Evolutionary conservation across 805 yeast species (phyloP).

Genomic region (Metschnikowia borealis): DNA sequence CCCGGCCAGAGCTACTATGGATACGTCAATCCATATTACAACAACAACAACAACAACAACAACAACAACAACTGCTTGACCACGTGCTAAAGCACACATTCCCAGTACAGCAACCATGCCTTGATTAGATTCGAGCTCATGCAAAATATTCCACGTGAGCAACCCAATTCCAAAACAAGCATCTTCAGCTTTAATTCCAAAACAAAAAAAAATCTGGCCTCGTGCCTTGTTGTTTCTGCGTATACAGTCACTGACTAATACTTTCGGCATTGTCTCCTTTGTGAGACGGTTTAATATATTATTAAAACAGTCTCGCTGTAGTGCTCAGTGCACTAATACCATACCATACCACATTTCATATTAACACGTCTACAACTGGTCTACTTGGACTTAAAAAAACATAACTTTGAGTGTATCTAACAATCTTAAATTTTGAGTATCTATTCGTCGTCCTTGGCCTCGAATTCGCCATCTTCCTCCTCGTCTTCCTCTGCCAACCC

Average conservation of each 20-base stretch:
- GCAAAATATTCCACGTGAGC: background rate
- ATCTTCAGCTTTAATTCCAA: background rate
- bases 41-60: conserved; percentile 22
- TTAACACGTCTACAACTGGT: too few species aligned
- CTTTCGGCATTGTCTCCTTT: background rate
- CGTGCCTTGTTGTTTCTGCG: background rate
- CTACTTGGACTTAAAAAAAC: background rate
- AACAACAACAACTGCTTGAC: conserved; percentile 23
- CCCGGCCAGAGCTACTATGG: conserved; percentile 18
- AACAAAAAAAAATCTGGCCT: background rate
- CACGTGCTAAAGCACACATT: conserved; percentile 2
- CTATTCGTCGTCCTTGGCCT: conserved; percentile 32
- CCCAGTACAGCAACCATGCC: background rate
- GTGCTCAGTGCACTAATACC: too few species aligned
- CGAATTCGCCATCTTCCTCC: conserved; percentile 51
- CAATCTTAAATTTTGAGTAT: too few species aligned
- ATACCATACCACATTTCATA: too few species aligned
- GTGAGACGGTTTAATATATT: background rate
- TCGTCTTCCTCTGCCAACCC: conserved; percentile 49
- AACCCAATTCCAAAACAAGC: background rate
- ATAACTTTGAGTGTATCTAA: background rate
- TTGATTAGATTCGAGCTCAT: background rate
- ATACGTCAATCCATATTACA: conserved; percentile 36
- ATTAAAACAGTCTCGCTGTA: background rate
- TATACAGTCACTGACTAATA: background rate